Evolutionary conservation across 495 filamentous ascomycete genomes (phyloP).

Genomic region (Penicillium samsonianum): DNA sequence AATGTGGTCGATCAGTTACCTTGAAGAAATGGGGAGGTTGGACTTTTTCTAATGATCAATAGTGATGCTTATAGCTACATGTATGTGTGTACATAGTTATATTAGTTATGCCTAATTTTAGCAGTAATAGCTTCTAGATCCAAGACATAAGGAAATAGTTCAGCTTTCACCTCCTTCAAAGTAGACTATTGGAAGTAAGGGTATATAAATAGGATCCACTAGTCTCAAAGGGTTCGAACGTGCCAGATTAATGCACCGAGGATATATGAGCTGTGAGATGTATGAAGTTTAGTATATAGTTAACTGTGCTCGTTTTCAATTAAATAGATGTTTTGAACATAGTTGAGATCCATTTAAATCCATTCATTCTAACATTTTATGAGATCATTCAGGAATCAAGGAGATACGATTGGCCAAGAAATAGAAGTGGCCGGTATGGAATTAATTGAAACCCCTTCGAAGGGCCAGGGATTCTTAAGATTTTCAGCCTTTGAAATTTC

Average conservation of each 20-base stretch:
- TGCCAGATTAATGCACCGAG: background rate
- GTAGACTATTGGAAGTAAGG: background rate
- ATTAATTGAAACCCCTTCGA: slow-evolving; percentile 12
- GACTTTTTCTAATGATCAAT: background rate
- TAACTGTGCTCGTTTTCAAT: background rate
- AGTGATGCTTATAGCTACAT: background rate
- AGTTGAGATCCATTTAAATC: no score
- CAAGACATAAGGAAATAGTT: background rate
- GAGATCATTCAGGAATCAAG: slow-evolving; percentile 10
- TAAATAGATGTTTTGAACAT: no score
- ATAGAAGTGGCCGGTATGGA: slow-evolving; percentile 15
- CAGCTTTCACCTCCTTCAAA: background rate
- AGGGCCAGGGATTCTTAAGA: background rate
- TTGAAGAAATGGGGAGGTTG: background rate
- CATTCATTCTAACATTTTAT: background rate
- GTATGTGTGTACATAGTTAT: no score
- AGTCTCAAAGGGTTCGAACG: background rate
- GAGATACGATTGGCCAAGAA: slow-evolving; percentile 10
- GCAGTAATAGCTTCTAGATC: background rate
- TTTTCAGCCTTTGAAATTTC: background rate
- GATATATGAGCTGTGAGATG: background rate
- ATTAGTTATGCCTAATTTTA: slow-evolving; percentile 6
- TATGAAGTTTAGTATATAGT: background rate
- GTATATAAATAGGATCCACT: slow-evolving; percentile 7
- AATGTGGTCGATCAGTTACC: background rate